These are phyloP conservation scores for Sporothrix pallida DNA, from an alignment of 2,329 filamentous ascomycete genomes.

Conservation along the genomic window DNA sequence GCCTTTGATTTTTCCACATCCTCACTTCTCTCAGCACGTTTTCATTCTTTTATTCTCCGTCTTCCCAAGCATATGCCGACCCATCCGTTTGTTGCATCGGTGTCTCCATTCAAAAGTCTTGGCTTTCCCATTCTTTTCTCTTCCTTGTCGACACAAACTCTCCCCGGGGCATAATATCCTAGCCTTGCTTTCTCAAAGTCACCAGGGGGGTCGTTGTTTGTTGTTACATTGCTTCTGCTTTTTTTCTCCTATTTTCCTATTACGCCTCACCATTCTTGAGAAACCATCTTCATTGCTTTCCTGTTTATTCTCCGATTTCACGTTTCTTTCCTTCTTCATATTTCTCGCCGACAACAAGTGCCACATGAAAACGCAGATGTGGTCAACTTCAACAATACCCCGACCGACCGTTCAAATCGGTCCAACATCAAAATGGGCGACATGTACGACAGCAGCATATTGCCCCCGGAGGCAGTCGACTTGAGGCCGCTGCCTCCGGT, in stretches of 20 bases:
- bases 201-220: conserved; percentile 9
- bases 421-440: background rate
- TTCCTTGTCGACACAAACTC: background rate
- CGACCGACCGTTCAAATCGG: conserved; percentile 5
- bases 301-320: conserved; percentile 6
- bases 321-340: background rate
- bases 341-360: too few species aligned
- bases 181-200: background rate
- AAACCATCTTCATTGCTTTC: background rate
- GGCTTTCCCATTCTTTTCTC: conserved; percentile 16
- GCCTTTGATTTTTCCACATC: background rate
- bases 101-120: conserved; percentile 24
- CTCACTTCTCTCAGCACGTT: background rate
- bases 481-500: conserved; percentile 39
- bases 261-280: background rate
- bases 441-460: background rate
- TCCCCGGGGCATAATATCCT: background rate
- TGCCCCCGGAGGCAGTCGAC: conserved; percentile 36
- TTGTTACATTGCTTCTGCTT: background rate
- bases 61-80: background rate
- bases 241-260: background rate
- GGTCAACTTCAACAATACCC: background rate
- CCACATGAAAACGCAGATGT: background rate
- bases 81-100: background rate
- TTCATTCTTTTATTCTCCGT: background rate